These are phyloP conservation scores for Globisporangium solare DNA, from an alignment of 352 stramenopile genomes.

Conservation along the genomic window DNA sequence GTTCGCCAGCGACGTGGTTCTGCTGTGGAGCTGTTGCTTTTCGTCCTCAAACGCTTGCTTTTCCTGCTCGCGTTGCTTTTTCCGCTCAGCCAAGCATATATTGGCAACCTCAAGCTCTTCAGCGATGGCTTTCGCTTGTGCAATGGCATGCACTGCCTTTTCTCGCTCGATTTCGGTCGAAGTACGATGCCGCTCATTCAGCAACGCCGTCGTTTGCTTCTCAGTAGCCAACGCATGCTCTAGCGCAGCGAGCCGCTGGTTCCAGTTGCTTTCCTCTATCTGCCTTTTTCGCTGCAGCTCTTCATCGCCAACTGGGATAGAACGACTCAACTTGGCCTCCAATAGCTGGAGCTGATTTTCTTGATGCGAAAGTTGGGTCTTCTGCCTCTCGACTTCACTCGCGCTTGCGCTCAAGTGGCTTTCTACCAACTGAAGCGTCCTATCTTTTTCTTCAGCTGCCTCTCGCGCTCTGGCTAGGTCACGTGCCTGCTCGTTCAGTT, in stretches of 20 bases:
- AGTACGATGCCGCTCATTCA: slow-evolving; percentile 35
- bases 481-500: background rate
- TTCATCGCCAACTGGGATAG: slow-evolving; percentile 45
- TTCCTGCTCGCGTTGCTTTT: slow-evolving; percentile 52
- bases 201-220: slow-evolving; percentile 27
- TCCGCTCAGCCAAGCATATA: slow-evolving; percentile 63
- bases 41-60: slow-evolving; percentile 18
- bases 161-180: slow-evolving; percentile 38
- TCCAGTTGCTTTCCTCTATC: slow-evolving; percentile 51
- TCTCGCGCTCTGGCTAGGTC: background rate
- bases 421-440: slow-evolving; percentile 21
- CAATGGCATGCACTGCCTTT: slow-evolving; percentile 33
- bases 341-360: slow-evolving; percentile 40
- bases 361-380: slow-evolving; percentile 26
- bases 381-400: slow-evolving; percentile 33
- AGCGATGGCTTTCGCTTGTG: slow-evolving; percentile 30
- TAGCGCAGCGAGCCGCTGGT: slow-evolving; percentile 46
- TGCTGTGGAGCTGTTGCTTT: slow-evolving; percentile 20
- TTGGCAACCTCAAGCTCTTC: slow-evolving; percentile 69
- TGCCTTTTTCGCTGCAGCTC: slow-evolving; percentile 32
- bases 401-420: slow-evolving; percentile 13
- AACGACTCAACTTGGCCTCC: slow-evolving; percentile 45
- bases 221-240: slow-evolving; percentile 50
- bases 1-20: slow-evolving; percentile 15
- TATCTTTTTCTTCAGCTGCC: slow-evolving; percentile 1